These are phyloP conservation scores for Fusarium sororula DNA, from an alignment of 2,329 filamentous ascomycete genomes.

Conservation along the genomic window DNA sequence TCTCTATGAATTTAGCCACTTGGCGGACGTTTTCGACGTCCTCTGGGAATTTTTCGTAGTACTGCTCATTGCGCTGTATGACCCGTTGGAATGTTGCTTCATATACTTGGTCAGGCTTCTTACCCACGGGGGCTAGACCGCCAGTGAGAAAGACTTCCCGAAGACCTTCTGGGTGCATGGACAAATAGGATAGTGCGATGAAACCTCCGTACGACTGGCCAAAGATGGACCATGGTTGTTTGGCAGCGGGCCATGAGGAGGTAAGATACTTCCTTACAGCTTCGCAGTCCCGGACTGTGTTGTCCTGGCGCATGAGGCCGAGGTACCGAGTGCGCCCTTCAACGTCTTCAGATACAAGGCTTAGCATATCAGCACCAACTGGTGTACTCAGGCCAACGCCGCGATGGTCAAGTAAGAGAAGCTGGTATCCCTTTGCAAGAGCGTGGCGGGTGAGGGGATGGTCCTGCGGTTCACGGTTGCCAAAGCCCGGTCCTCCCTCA, in stretches of 20 bases:
- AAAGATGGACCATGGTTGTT: constrained; percentile 84
- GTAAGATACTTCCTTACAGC: constrained; percentile 82
- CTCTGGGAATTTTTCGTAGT: constrained; percentile 86
- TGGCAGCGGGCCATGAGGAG: constrained; percentile 70
- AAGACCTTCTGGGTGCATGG: constrained; percentile 78
- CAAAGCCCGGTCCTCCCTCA: constrained; percentile 86
- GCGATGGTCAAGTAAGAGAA: constrained; percentile 88
- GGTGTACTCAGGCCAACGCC: constrained; percentile 88
- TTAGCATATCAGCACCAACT: constrained; percentile 77
- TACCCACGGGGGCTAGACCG: constrained; percentile 80
- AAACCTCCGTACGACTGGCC: constrained; percentile 96
- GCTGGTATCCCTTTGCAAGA: constrained; percentile 83
- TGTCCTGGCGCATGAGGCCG: constrained; percentile 87
- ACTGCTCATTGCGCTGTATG: constrained; percentile 76
- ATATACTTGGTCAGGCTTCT: constrained; percentile 79
- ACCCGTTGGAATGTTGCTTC: constrained; percentile 74
- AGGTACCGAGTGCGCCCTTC: constrained; percentile 81
- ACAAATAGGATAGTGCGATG: constrained; percentile 84
- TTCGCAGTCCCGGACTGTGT: constrained; percentile 88
- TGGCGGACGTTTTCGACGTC: constrained; percentile 75
- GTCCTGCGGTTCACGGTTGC: constrained; percentile 78
- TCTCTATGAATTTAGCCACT: constrained; percentile 71
- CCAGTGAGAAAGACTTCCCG: constrained; percentile 87
- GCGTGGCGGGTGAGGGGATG: constrained; percentile 75
- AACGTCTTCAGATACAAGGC: constrained; percentile 63